Percentiles rank a stretch among this genome's conserved stretches.
Evolutionary conservation across 1,284 basidiomycete species (phyloP).

Genomic region (Pyrrhoderma lamaoense): DNA sequence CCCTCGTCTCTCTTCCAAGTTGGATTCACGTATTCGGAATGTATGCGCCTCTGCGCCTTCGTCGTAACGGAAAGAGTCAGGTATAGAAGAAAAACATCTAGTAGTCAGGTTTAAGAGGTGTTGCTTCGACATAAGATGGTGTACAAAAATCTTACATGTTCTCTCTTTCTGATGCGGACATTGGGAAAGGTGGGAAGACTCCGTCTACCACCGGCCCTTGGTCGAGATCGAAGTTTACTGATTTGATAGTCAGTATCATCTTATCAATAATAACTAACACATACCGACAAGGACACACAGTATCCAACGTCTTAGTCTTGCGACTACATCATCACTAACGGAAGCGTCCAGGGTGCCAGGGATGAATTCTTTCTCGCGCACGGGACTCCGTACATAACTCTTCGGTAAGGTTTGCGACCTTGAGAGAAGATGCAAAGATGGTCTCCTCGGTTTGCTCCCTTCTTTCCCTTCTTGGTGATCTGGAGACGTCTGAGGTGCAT

Average conservation of each 20-base stretch:
- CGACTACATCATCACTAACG: constrained; percentile 41
- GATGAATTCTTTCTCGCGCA: constrained; percentile 16
- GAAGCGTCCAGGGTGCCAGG: constrained; percentile 6
- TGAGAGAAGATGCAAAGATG: constrained; percentile 20
- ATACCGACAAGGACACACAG: constrained; percentile 69
- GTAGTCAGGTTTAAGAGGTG: constrained; percentile 2
- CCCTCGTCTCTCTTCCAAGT: constrained; percentile 22
- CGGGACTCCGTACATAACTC: constrained; percentile 13
- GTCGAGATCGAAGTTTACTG: constrained; percentile 85
- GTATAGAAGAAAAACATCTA: constrained; percentile 92
- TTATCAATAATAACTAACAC: constrained; percentile 19
- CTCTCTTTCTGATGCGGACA: constrained; percentile 63
- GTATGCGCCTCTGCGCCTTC: constrained; percentile 69
- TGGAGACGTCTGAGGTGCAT: constrained; percentile 27
- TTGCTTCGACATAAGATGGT: constrained; percentile 1
- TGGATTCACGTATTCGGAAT: constrained; percentile 55
- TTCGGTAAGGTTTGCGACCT: constrained; percentile 38
- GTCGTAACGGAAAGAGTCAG: constrained; percentile 80
- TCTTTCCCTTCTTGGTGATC: constrained; percentile 20
- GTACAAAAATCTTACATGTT: constrained; percentile 63
- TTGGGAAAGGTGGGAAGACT: constrained; percentile 54
- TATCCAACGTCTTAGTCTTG: constrained; percentile 68
- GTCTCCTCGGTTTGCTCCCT: constrained; percentile 19
- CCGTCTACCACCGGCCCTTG: constrained; percentile 78
- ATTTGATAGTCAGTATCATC: constrained; percentile 18